Conservation (phyloP, 2,329 filamentous ascomycete species). For the Aureobasidium sp. region DNA sequence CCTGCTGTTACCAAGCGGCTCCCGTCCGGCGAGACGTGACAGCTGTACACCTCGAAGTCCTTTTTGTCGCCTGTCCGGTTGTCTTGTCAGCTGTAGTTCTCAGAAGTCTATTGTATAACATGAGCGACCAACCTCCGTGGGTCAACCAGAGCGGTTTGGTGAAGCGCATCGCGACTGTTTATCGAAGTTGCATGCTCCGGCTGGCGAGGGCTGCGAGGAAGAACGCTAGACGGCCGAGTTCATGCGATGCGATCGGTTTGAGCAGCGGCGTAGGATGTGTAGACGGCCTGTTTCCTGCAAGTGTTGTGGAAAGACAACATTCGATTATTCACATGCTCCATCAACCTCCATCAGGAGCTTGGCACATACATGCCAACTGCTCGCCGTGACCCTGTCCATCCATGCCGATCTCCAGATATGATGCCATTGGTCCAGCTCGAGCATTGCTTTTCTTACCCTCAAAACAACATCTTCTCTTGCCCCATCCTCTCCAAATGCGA, state of each 20-base stretch:
- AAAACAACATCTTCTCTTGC: not conserved
- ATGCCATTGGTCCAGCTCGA: not conserved
- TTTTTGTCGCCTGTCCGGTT: conserved; percentile 70
- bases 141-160: conserved; percentile 95
- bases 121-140: conserved; percentile 60
- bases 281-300: not conserved
- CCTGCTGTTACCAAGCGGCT: conserved; percentile 86
- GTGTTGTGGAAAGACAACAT: not conserved
- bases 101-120: not conserved
- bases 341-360: not conserved
- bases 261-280: not conserved
- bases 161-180: conserved; percentile 41
- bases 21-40: conserved; percentile 92
- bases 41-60: conserved; percentile 97
- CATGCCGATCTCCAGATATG: not conserved
- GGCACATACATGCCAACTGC: not conserved
- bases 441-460: not conserved
- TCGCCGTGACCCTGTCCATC: not conserved
- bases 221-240: not conserved
- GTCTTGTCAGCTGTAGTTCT: not conserved
- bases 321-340: conserved; percentile 4
- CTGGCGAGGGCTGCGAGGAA: not conserved
- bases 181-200: conserved; percentile 6
- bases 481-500: conserved; percentile 7
- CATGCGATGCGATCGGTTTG: not conserved